Evolutionary conservation across 768 basidiomycete species (phyloP).

Genomic region (Piloderma croceum): DNA sequence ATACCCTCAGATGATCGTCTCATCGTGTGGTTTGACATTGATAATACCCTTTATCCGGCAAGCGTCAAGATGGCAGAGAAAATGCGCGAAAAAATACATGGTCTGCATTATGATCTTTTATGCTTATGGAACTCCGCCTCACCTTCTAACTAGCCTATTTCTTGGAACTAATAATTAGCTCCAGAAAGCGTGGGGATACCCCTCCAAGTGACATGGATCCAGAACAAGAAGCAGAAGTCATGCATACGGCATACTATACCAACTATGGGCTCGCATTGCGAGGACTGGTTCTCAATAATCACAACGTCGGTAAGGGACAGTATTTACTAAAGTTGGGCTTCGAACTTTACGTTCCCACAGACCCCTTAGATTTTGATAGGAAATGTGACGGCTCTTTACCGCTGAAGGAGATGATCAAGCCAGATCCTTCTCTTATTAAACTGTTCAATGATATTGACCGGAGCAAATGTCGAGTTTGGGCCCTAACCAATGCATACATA

Average conservation of each 20-base stretch:
- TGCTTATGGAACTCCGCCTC: neutral
- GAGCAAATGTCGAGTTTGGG: constrained; percentile 76
- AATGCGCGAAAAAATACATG: constrained; percentile 77
- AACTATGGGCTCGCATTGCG: constrained; percentile 81
- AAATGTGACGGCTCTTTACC: constrained; percentile 83
- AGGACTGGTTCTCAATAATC: constrained; percentile 70
- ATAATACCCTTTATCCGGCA: constrained; percentile 83
- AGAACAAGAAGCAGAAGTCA: constrained; percentile 61
- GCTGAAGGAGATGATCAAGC: constrained; percentile 71
- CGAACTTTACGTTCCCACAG: constrained; percentile 36
- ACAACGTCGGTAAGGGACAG: constrained; percentile 54
- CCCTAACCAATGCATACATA: constrained; percentile 78
- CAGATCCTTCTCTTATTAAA: constrained; percentile 53
- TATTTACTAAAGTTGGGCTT: too few relatives aligned
- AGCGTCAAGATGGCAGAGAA: constrained; percentile 67
- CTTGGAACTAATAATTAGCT: too few relatives aligned
- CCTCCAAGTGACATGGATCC: too few relatives aligned
- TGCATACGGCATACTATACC: constrained; percentile 70
- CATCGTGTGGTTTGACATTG: constrained; percentile 80
- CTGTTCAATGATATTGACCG: constrained; percentile 78
- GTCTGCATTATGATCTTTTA: constrained; percentile 39
- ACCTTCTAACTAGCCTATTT: constrained; percentile 1
- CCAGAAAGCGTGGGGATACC: too few relatives aligned
- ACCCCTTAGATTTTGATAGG: constrained; percentile 78
- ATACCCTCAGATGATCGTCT: constrained; percentile 45